These are phyloP conservation scores for Mycosphaerella sp. DNA, from an alignment of 2,329 filamentous ascomycete genomes.

Conservation along the genomic window DNA sequence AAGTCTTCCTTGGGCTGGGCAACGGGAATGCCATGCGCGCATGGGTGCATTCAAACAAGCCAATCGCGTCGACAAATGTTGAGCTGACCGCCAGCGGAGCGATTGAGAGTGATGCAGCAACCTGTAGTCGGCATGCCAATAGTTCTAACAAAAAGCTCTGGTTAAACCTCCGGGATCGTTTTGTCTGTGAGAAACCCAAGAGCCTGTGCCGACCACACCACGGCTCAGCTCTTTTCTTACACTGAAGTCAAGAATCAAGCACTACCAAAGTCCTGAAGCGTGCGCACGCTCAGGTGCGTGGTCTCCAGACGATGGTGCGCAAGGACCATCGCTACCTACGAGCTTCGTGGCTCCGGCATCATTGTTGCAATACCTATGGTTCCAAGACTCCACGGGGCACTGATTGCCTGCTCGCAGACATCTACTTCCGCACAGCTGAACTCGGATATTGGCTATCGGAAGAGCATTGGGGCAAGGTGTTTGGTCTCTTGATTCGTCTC, in stretches of 20 bases:
- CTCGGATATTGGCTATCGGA: slow-evolving; percentile 42
- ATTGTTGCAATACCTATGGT: background rate
- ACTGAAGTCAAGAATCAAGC: slow-evolving; percentile 36
- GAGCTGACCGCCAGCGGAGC: background rate
- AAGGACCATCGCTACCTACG: slow-evolving; percentile 17
- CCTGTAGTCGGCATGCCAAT: slow-evolving; percentile 25
- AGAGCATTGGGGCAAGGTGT: slow-evolving; percentile 33
- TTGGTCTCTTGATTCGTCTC: slow-evolving; percentile 30
- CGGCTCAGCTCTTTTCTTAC: slow-evolving; percentile 35
- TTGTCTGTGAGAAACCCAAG: slow-evolving; percentile 18
- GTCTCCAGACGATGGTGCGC: slow-evolving; percentile 14
- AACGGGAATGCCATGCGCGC: too few species aligned
- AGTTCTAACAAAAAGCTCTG: slow-evolving; percentile 33
- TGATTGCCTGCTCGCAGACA: slow-evolving; percentile 22
- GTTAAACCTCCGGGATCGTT: slow-evolving; percentile 36
- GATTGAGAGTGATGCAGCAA: background rate
- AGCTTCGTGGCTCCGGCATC: slow-evolving; percentile 30
- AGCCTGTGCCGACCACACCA: background rate
- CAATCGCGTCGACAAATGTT: too few species aligned
- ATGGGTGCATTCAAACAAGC: too few species aligned
- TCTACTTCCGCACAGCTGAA: slow-evolving; percentile 36
- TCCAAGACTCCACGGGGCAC: background rate
- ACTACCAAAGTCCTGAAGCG: slow-evolving; percentile 20
- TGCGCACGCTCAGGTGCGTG: slow-evolving; percentile 19
- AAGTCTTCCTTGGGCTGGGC: too few species aligned